A percentile compares a stretch with the other conserved stretches of the same genome.
Conservation (phyloP, 179 eudicot species). For the Amaranthus tricolor region DNA sequence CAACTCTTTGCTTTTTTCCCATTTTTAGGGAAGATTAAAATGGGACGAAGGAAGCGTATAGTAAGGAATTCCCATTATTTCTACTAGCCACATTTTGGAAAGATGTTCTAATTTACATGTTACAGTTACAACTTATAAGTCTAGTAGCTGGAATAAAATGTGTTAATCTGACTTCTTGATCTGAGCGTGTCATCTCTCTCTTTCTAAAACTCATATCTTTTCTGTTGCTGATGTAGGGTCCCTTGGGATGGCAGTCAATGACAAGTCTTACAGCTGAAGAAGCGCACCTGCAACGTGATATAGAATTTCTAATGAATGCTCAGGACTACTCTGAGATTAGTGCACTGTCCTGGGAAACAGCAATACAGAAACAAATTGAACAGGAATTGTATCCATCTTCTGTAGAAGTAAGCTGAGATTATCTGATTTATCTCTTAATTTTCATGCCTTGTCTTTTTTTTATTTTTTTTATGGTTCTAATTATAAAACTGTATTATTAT, state of each 20-base stretch:
- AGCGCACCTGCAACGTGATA: slow-evolving; percentile 51
- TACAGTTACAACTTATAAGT: not conserved
- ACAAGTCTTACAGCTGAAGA: slow-evolving; percentile 64
- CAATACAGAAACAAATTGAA: slow-evolving; percentile 83
- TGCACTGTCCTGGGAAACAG: slow-evolving; percentile 92
- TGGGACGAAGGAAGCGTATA: too few relatives aligned
- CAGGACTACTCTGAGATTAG: slow-evolving; percentile 64
- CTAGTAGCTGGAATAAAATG: not conserved
- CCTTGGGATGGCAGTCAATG: slow-evolving; percentile 87
- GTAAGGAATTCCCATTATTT: not conserved
- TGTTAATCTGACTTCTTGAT: not conserved
- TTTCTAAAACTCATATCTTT: not conserved
- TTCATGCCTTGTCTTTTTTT: slow-evolving; percentile 5
- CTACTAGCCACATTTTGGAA: not conserved
- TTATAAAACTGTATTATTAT: not conserved
- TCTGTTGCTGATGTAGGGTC: slow-evolving; percentile 56
- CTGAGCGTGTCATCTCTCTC: not conserved
- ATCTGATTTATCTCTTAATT: not conserved
- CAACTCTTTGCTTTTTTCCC: too few relatives aligned
- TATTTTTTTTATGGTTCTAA: not conserved
- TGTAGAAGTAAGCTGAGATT: slow-evolving; percentile 48
- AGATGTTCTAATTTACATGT: not conserved
- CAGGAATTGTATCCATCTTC: slow-evolving; percentile 81
- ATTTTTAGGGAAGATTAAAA: too few relatives aligned
- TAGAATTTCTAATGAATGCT: slow-evolving; percentile 46